Evolutionary conservation across 2,329 filamentous ascomycete genomes (phyloP), one percentile per base, ranked within the genome.

Genomic region (Aureobasidium sp.): DNA sequence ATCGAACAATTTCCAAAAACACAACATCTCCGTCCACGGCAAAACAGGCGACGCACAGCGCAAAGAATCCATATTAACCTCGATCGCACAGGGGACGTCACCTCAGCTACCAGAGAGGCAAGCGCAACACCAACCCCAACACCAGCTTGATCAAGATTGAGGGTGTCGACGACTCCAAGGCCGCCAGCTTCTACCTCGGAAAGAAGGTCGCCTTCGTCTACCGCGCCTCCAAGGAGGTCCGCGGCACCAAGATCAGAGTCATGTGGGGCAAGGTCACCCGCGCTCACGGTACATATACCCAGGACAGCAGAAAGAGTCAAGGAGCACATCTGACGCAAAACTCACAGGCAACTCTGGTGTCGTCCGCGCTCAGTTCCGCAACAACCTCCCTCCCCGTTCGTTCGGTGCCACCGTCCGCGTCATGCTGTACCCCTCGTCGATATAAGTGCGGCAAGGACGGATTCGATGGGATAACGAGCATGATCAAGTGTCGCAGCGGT

Each of bases 121-220:
- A 95, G 85, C 89, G 90, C 82, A 88, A 85, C 82, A 91, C 87
- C 77, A 91, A 89, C 84, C 88, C 93, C 73, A 87, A 88, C 69
- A 73, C 73, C 67, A 84, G 90, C 78, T 85, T 97, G 81, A 89
- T 99, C 83, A 94, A 97, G 87, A 96, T 99, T 76, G 93, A 99
- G 86, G 93, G 93, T 79, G 94, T 97, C 74, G 91, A 96, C 75
- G 86, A 90, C 84, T 86, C 89, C 75, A 84, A 90, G 74, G 90
- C 88, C 77, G 93, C 94, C 80, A 90, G 78, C 82, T 97, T 97
- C 89, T 99, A 99, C 84, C 84, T 91, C 70, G 94, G 94, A 82
- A 99, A 99, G 89, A 92, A 92, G 84, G 87, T 97, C 78, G 94
- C 94, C 78, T 99, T 91, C 81, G 91, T 99, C 81, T 99, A 97